A percentile compares a stretch with the other conserved stretches of the same genome.
Conservation (phyloP, 1,284 basidiomycete genomes). For the Apiotrichum gamsii region DNA sequence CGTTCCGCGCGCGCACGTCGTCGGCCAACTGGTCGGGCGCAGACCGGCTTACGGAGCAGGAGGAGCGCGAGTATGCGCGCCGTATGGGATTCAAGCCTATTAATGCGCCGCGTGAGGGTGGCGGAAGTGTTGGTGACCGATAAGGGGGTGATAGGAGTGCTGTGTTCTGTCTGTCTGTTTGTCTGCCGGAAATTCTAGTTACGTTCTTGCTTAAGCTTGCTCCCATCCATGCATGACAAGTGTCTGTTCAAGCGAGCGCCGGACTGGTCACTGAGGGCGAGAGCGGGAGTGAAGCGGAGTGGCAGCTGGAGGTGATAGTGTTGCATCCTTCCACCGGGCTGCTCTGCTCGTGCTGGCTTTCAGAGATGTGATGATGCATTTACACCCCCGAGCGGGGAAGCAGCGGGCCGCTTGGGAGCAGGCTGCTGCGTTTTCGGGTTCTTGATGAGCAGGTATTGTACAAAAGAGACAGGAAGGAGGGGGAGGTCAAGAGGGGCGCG, state of each 20-base stretch:
- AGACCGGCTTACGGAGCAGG: slow-evolving; percentile 72
- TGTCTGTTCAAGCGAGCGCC: no score
- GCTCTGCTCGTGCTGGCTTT: no score
- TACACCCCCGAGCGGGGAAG: background rate
- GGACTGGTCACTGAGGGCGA: background rate
- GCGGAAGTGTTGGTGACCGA: background rate
- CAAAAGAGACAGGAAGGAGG: background rate
- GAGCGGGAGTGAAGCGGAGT: background rate
- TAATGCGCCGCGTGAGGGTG: slow-evolving; percentile 11
- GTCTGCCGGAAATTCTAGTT: background rate
- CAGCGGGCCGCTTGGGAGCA: background rate
- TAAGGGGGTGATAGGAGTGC: background rate
- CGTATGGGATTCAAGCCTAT: slow-evolving; percentile 72
- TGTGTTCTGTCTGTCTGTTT: background rate
- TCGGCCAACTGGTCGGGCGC: slow-evolving; percentile 88
- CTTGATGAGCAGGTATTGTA: background rate
- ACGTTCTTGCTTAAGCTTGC: background rate
- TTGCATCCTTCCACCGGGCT: no score
- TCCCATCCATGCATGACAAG: background rate
- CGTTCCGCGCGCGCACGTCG: slow-evolving; percentile 78
- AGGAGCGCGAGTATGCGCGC: slow-evolving; percentile 76
- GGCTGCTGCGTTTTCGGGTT: background rate
- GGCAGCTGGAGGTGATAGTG: background rate
- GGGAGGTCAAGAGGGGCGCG: no score
- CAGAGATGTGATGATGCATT: background rate